Conservation (phyloP, 2,329 filamentous ascomycete genomes). For the Ophiostoma ips region DNA sequence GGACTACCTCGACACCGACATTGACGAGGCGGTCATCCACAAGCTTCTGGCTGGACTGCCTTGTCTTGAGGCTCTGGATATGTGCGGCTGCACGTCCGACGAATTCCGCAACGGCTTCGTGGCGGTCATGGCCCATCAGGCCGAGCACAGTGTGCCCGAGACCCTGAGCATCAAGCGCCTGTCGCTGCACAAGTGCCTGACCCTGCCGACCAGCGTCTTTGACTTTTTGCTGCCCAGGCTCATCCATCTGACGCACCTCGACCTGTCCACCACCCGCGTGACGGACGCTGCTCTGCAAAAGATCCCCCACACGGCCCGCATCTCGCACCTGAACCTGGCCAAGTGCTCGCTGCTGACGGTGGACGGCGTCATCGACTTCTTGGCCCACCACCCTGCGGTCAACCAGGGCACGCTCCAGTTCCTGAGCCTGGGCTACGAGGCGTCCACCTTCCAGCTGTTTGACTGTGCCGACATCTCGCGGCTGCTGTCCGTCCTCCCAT, state of each 20-base stretch:
- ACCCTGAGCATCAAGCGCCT: slow-evolving; percentile 49
- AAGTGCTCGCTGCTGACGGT: slow-evolving; percentile 61
- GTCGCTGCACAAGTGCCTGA: slow-evolving; percentile 67
- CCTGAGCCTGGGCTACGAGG: slow-evolving; percentile 60
- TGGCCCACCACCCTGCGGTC: slow-evolving; percentile 57
- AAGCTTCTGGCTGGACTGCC: slow-evolving; percentile 58
- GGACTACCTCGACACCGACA: slow-evolving; percentile 67
- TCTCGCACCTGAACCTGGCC: slow-evolving; percentile 66
- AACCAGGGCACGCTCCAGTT: slow-evolving; percentile 46
- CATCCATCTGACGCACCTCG: slow-evolving; percentile 56
- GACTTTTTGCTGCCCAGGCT: slow-evolving; percentile 60
- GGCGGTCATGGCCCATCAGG: slow-evolving; percentile 27
- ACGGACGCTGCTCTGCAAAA: slow-evolving; percentile 56
- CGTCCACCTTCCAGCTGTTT: slow-evolving; percentile 57
- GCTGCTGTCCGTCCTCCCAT: slow-evolving; percentile 52
- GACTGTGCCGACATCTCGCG: slow-evolving; percentile 49
- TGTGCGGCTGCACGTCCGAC: slow-evolving; percentile 60
- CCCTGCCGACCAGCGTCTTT: slow-evolving; percentile 52
- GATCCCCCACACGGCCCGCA: slow-evolving; percentile 55
- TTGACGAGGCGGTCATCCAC: slow-evolving; percentile 51
- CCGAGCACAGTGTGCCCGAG: slow-evolving; percentile 24
- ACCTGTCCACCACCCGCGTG: slow-evolving; percentile 65
- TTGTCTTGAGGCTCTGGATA: slow-evolving; percentile 54
- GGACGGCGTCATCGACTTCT: slow-evolving; percentile 52
- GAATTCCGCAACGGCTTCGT: slow-evolving; percentile 53